phyloP scores from a whole-genome alignment of 208 protist genomes.

The Blechomonas ayalai region DNA sequence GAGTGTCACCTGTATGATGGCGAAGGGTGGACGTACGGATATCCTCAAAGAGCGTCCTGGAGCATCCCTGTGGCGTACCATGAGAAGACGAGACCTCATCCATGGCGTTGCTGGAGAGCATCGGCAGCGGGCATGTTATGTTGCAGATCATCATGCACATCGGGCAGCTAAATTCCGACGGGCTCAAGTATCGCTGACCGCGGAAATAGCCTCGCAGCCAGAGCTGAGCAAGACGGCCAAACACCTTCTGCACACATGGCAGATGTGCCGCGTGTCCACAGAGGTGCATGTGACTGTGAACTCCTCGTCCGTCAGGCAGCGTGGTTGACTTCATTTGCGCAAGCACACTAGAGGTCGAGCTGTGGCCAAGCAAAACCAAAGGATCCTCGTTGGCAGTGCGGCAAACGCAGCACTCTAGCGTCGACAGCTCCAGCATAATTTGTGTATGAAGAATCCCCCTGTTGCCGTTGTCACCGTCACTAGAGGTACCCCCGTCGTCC shows the following conservation, averaged over 20 bases:
- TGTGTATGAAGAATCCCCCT: constrained; percentile 18
- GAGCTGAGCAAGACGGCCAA: constrained; percentile 26
- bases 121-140: constrained; percentile 42
- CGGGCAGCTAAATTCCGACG: constrained; percentile 56
- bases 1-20: background rate
- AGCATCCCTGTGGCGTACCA: constrained; percentile 4
- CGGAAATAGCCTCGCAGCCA: constrained; percentile 28
- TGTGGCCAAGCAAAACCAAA: constrained; percentile 53
- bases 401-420: constrained; percentile 69
- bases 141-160: constrained; percentile 64
- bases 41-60: constrained; percentile 25
- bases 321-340: constrained; percentile 8
- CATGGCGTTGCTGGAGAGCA: constrained; percentile 14
- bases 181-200: constrained; percentile 25
- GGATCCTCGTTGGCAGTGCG: constrained; percentile 24
- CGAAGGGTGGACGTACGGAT: constrained; percentile 11
- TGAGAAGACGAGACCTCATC: constrained; percentile 4
- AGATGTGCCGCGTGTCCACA: constrained; percentile 70
- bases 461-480: background rate
- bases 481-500: background rate
- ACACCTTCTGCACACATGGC: constrained; percentile 44
- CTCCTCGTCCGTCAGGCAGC: constrained; percentile 14
- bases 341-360: constrained; percentile 37
- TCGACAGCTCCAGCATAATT: constrained; percentile 37
- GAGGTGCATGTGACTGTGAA: constrained; percentile 44